Conservation (phyloP, 768 basidiomycete species). For the Lactarius hengduanensis region DNA sequence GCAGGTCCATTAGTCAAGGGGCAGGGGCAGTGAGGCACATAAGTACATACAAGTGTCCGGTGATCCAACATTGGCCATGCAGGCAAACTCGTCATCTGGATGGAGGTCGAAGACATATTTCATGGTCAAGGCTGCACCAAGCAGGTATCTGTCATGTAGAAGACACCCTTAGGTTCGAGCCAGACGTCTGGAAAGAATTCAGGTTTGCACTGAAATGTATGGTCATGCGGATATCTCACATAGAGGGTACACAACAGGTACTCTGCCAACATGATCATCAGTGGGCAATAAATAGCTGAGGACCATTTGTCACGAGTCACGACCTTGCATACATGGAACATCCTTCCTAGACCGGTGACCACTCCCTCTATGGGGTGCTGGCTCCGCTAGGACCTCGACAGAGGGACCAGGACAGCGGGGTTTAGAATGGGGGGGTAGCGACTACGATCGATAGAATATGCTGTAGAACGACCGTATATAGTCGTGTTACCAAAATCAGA, state of each 20-base stretch:
- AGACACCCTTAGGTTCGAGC: constrained; percentile 95
- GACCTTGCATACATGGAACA: too few species aligned
- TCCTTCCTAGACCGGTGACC: too few species aligned
- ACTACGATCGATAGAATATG: too few species aligned
- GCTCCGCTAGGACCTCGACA: too few species aligned
- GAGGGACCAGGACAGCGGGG: too few species aligned
- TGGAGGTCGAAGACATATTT: constrained; percentile 99
- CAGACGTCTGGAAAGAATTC: constrained; percentile 65
- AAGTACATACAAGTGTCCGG: constrained; percentile 75
- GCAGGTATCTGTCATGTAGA: constrained; percentile 89
- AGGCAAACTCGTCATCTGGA: constrained; percentile 92
- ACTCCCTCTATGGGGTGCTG: too few species aligned
- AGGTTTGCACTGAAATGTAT: not conserved
- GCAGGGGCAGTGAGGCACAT: too few species aligned
- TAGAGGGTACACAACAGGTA: constrained; percentile 99
- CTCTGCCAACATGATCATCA: constrained; percentile 85
- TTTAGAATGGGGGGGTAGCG: too few species aligned
- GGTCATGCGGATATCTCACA: constrained; percentile 48
- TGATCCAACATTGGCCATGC: constrained; percentile 99
- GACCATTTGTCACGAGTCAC: too few species aligned
- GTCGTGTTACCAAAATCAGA: too few species aligned
- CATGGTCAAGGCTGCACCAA: constrained; percentile 87
- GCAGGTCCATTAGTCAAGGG: not conserved
- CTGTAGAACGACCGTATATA: too few species aligned
- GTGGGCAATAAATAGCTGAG: constrained; percentile 72